These are phyloP conservation scores for Gamarada debralockiae DNA, from an alignment of 495 filamentous ascomycete species.

Conservation along the genomic window DNA sequence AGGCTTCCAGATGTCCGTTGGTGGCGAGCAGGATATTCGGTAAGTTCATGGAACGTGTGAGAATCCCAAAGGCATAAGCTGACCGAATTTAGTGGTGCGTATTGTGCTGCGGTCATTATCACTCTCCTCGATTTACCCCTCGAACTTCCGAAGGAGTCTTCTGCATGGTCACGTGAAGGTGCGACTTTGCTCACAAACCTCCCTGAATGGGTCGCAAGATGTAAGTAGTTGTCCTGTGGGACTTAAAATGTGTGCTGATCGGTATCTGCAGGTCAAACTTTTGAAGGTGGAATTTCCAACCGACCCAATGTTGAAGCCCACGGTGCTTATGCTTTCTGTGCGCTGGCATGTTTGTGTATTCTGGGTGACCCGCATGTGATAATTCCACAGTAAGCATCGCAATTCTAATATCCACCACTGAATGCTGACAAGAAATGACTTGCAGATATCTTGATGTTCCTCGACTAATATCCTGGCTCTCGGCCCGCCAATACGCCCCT, in stretches of 20 bases:
- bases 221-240: constrained; percentile 47
- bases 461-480: constrained; percentile 78
- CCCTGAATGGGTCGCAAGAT: constrained; percentile 74
- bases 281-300: constrained; percentile 86
- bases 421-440: constrained; percentile 13
- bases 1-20: constrained; percentile 73
- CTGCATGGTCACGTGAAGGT: constrained; percentile 39
- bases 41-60: constrained; percentile 31
- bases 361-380: constrained; percentile 71
- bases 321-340: constrained; percentile 96
- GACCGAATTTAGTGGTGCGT: constrained; percentile 64
- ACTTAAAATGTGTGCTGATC: constrained; percentile 11
- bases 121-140: constrained; percentile 80
- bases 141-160: constrained; percentile 62
- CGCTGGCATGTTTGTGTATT: constrained; percentile 79
- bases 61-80: constrained; percentile 2
- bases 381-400: constrained; percentile 53
- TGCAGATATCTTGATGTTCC: constrained; percentile 73
- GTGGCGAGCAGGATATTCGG: constrained; percentile 90
- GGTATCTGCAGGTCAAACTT: constrained; percentile 69
- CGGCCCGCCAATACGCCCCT: constrained; percentile 81
- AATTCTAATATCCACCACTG: constrained; percentile 6
- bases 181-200: constrained; percentile 62
- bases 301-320: constrained; percentile 85
- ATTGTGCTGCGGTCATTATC: constrained; percentile 80